These are phyloP conservation scores for Trichoderma endophyticum DNA, from an alignment of 2,329 filamentous ascomycete genomes.

Conservation along the genomic window DNA sequence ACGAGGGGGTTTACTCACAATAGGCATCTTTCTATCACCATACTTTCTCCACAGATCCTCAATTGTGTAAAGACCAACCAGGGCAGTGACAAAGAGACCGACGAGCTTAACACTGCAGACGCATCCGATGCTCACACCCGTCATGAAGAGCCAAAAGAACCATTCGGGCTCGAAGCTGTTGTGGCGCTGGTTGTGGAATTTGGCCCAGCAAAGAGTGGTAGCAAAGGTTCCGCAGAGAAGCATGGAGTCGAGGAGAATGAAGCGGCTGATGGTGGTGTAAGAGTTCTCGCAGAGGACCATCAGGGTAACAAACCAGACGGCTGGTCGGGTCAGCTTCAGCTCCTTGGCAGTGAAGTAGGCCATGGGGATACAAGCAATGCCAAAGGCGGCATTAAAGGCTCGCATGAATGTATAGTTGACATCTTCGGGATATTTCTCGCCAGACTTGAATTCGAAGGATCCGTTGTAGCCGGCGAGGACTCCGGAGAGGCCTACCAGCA, in stretches of 20 bases:
- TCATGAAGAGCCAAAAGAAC: slow-evolving; percentile 93
- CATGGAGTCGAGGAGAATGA: slow-evolving; percentile 98
- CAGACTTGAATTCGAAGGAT: slow-evolving; percentile 98
- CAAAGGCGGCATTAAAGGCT: slow-evolving; percentile 93
- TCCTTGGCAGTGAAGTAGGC: slow-evolving; percentile 95
- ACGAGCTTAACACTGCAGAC: slow-evolving; percentile 99
- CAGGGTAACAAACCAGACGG: slow-evolving; percentile 91
- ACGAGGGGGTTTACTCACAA: slow-evolving; percentile 48
- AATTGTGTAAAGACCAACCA: slow-evolving; percentile 92
- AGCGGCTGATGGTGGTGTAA: slow-evolving; percentile 97
- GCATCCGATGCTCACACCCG: slow-evolving; percentile 91
- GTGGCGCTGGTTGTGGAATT: slow-evolving; percentile 85
- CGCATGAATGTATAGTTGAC: slow-evolving; percentile 99
- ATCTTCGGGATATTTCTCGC: slow-evolving; percentile 89
- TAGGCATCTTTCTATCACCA: slow-evolving; percentile 86
- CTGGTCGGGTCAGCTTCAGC: slow-evolving; percentile 77
- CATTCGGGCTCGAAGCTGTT: slow-evolving; percentile 87
- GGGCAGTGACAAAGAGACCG: slow-evolving; percentile 88
- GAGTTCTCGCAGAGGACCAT: slow-evolving; percentile 99
- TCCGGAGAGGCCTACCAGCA: slow-evolving; percentile 93
- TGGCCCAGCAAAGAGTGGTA: slow-evolving; percentile 94
- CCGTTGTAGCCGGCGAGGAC: slow-evolving; percentile 98
- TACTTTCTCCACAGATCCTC: slow-evolving; percentile 99
- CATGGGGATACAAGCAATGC: slow-evolving; percentile 85
- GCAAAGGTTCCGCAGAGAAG: slow-evolving; percentile 97